Percentiles rank a stretch among this genome's conserved stretches.
Conservation (phyloP, 2,329 filamentous ascomycete species). For the Xylariaceae sp. region DNA sequence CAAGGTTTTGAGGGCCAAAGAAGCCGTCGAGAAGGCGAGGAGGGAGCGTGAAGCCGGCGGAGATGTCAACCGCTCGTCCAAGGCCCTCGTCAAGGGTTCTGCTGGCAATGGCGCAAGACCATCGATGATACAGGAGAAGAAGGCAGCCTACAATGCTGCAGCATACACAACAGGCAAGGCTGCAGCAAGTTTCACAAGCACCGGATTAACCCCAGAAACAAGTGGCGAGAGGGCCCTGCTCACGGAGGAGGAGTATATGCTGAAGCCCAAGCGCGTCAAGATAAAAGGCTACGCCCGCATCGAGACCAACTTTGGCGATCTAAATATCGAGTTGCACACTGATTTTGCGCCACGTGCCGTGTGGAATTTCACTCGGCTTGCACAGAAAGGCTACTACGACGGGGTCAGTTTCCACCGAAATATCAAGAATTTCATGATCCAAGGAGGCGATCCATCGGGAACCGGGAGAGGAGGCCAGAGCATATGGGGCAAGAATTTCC, state of each 20-base stretch:
- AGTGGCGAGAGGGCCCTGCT: slow-evolving; percentile 78
- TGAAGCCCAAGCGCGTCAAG: slow-evolving; percentile 83
- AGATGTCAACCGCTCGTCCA: slow-evolving; percentile 47
- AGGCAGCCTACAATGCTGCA: slow-evolving; percentile 73
- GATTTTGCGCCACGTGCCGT: slow-evolving; percentile 89
- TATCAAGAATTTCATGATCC: slow-evolving; percentile 95
- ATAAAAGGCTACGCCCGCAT: slow-evolving; percentile 87
- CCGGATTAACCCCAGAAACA: slow-evolving; percentile 86
- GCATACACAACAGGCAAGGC: slow-evolving; percentile 84
- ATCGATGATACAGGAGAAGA: slow-evolving; percentile 48
- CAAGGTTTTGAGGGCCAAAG: slow-evolving; percentile 86
- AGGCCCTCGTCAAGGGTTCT: slow-evolving; percentile 32
- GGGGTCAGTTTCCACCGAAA: slow-evolving; percentile 84
- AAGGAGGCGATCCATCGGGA: slow-evolving; percentile 89
- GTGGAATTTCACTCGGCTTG: slow-evolving; percentile 90
- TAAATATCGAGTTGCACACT: slow-evolving; percentile 84
- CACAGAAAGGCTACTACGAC: slow-evolving; percentile 85
- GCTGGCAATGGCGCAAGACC: slow-evolving; percentile 25
- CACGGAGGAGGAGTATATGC: slow-evolving; percentile 93
- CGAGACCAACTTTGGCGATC: slow-evolving; percentile 72
- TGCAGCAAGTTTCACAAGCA: slow-evolving; percentile 91
- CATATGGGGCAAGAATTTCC: slow-evolving; percentile 90
- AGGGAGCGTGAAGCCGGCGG: slow-evolving; percentile 58
- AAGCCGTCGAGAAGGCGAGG: slow-evolving; percentile 85
- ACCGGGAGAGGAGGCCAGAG: slow-evolving; percentile 85